Conservation (phyloP, 768 basidiomycete species). For the Suillus tomentosus region DNA sequence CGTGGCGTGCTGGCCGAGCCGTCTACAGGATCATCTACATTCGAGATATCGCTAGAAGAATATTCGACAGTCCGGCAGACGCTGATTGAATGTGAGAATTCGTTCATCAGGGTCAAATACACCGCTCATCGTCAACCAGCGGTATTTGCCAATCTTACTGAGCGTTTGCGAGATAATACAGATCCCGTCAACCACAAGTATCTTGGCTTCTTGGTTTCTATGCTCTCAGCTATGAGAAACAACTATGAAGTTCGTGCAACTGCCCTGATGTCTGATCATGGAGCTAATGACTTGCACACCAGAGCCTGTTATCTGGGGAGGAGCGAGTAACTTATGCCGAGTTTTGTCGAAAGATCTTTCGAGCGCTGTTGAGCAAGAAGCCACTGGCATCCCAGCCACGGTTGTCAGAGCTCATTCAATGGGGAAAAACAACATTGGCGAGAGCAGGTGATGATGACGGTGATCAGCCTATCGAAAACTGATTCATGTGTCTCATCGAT, state of each 20-base stretch:
- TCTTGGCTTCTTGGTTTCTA: conserved; percentile 42
- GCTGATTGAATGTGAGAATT: conserved; percentile 33
- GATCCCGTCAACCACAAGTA: conserved; percentile 40
- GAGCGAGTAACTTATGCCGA: conserved; percentile 33
- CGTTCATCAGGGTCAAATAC: conserved; percentile 11
- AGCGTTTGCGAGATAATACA: conserved; percentile 35
- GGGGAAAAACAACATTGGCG: conserved; percentile 26
- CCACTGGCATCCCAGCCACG: conserved; percentile 36
- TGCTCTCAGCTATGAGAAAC: conserved; percentile 56
- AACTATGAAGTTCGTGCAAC: conserved; percentile 41
- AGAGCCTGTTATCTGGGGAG: conserved; percentile 16
- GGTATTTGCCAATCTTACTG: conserved; percentile 46
- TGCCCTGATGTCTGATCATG: background rate
- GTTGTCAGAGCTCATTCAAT: conserved; percentile 34
- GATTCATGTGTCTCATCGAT: background rate
- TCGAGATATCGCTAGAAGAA: conserved; percentile 33
- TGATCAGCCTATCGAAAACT: conserved; percentile 2
- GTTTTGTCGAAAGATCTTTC: conserved; percentile 38
- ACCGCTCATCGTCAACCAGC: conserved; percentile 25
- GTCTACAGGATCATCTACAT: conserved; percentile 24
- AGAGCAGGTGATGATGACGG: conserved; percentile 13
- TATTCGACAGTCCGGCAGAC: conserved; percentile 37
- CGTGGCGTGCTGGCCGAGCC: conserved; percentile 33
- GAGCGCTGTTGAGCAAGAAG: conserved; percentile 28
- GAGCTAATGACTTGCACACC: conserved; percentile 14